Conservation (phyloP, 306 rosid species). For the Rosa chinensis region DNA sequence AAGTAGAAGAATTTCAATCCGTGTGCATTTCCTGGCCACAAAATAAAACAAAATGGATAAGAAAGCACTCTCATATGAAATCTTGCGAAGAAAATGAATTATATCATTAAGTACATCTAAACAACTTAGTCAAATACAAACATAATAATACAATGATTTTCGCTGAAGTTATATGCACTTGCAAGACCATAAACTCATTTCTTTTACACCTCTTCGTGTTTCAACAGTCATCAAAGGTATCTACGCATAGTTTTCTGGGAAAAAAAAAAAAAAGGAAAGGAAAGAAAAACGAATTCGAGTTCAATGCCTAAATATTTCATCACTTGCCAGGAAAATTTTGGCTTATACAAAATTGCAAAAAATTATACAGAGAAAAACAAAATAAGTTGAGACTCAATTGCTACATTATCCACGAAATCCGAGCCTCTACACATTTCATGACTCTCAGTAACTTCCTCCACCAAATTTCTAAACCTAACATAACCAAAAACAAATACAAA, state of each 20-base stretch:
- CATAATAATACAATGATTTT: neutral
- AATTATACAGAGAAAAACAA: neutral
- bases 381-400: neutral
- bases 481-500: neutral
- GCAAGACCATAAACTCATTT: neutral
- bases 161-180: neutral
- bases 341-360: neutral
- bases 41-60: slow-evolving; percentile 6
- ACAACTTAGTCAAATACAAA: neutral
- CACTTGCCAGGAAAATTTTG: neutral
- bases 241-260: neutral
- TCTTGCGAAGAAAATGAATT: neutral
- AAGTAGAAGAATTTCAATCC: slow-evolving; percentile 87
- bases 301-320: neutral
- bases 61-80: neutral
- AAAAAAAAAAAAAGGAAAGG: too few relatives aligned
- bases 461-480: neutral
- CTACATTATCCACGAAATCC: neutral
- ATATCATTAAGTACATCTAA: neutral
- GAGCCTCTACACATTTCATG: neutral
- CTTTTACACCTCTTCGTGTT: neutral
- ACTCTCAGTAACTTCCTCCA: neutral
- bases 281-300: neutral
- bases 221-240: neutral
- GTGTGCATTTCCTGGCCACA: slow-evolving; percentile 85